phyloP scores from a whole-genome alignment of 495 filamentous ascomycete genomes.

The Delitschia confertaspora region DNA sequence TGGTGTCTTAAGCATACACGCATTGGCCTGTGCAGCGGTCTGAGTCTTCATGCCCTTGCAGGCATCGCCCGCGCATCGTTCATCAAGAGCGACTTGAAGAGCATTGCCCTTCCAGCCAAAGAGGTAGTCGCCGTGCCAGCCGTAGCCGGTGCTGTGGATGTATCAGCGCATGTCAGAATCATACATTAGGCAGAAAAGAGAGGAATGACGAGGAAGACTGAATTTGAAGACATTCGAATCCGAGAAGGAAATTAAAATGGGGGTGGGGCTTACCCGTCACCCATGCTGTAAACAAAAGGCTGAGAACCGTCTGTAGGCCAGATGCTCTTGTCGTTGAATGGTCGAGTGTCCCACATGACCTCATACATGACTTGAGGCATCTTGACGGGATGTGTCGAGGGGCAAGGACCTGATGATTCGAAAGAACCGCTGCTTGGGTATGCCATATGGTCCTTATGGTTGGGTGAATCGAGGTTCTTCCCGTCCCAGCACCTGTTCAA shows the following conservation, averaged over 20 bases:
- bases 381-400: conserved; percentile 16
- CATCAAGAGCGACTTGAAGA: conserved; percentile 40
- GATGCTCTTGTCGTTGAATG: conserved; percentile 12
- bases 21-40: conserved; percentile 32
- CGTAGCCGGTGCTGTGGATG: conserved; percentile 32
- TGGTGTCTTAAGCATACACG: conserved; percentile 31
- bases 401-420: conserved; percentile 14
- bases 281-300: conserved; percentile 27
- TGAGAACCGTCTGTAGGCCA: conserved; percentile 20
- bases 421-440: conserved; percentile 18
- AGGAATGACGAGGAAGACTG: too few relatives aligned
- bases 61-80: conserved; percentile 36
- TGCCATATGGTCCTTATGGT: conserved; percentile 25
- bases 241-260: not conserved
- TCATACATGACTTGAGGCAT: conserved; percentile 27
- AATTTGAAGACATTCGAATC: too few relatives aligned
- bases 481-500: conserved; percentile 30
- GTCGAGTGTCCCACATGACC: conserved; percentile 23
- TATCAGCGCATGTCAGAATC: not conserved
- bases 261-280: conserved; percentile 36
- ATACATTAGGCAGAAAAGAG: not conserved
- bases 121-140: conserved; percentile 41
- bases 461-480: conserved; percentile 21
- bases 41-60: conserved; percentile 37
- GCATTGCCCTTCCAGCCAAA: conserved; percentile 41